Evolutionary conservation across 441 rosid genomes (phyloP).

Genomic region (Mallotus japonicus): DNA sequence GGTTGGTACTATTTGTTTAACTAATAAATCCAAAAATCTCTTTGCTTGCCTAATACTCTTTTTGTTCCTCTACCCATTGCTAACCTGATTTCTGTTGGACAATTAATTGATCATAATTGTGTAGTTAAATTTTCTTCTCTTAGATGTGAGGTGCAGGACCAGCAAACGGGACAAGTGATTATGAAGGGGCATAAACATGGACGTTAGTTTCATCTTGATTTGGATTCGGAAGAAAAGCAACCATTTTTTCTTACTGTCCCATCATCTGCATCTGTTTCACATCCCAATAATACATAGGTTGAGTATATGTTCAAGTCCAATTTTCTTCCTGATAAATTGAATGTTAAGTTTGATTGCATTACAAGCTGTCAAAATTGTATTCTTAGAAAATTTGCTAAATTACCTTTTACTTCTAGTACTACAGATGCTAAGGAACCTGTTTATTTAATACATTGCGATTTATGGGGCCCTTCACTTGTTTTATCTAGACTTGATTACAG

Average conservation of each 20-base stretch:
- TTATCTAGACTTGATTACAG: background rate
- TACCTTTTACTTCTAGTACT: background rate
- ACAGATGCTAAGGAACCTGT: background rate
- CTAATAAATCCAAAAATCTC: background rate
- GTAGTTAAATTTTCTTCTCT: background rate
- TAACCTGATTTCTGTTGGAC: background rate
- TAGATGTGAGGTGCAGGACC: constrained; percentile 14
- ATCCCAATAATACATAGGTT: no score
- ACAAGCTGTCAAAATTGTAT: background rate
- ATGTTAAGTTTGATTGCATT: no score
- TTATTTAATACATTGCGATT: constrained; percentile 6
- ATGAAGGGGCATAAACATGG: constrained; percentile 6
- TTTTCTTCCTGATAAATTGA: no score
- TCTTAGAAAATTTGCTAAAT: background rate
- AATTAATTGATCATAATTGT: constrained; percentile 7
- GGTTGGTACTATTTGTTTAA: constrained; percentile 1
- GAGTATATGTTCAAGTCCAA: no score
- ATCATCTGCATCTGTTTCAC: no score
- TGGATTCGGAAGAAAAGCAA: background rate
- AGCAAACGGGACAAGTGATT: constrained; percentile 4
- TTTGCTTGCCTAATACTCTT: background rate
- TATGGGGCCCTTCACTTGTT: background rate
- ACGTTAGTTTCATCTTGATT: background rate
- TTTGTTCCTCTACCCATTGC: background rate
- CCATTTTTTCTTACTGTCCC: background rate